phyloP scores from a whole-genome alignment of 441 rosid genomes.

The Brassica hybrid region DNA sequence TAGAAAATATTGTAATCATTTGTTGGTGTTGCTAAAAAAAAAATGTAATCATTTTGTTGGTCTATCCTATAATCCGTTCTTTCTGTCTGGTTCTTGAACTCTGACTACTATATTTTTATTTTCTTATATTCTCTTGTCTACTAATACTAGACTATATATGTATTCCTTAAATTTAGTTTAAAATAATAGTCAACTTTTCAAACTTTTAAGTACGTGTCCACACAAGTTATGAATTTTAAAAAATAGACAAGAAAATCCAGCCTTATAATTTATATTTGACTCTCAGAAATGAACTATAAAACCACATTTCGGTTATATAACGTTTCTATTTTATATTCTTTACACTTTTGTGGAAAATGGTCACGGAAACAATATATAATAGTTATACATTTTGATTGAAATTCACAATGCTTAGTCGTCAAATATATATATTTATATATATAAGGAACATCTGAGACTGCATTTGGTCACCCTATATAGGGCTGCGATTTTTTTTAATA shows the following conservation, averaged over 20 bases:
- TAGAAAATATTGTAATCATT: neutral
- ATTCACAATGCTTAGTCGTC: constrained; percentile 8
- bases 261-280: constrained; percentile 1
- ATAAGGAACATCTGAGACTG: neutral
- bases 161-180: neutral
- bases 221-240: constrained; percentile 6
- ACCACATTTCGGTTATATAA: neutral
- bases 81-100: constrained; percentile 7
- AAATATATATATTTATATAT: neutral
- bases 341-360: neutral
- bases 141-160: neutral
- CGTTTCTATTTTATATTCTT: too few species aligned
- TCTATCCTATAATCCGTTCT: constrained; percentile 1
- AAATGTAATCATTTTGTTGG: too few species aligned
- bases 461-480: neutral
- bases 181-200: neutral
- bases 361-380: neutral
- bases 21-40: constrained; percentile 2
- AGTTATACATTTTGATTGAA: neutral
- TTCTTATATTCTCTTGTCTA: constrained; percentile 6
- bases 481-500: neutral
- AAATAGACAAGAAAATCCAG: neutral
- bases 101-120: neutral
- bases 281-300: constrained; percentile 1
- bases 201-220: constrained; percentile 6